Evolutionary conservation across 768 basidiomycete species (phyloP).

Genomic region (Tricholomella constricta): DNA sequence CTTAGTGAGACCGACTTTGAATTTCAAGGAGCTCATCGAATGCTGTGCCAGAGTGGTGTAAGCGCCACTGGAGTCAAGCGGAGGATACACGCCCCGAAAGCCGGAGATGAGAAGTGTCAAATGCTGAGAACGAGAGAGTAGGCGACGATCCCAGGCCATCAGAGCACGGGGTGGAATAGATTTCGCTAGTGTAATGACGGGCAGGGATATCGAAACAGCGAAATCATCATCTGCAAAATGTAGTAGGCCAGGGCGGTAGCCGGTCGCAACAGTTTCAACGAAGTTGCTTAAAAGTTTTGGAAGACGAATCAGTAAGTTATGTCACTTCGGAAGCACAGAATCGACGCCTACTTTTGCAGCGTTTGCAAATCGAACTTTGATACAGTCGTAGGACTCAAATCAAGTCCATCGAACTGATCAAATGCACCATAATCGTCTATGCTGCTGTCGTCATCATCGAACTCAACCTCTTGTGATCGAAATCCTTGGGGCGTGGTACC

Average conservation of each 20-base stretch:
- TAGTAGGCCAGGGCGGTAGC: constrained; percentile 62
- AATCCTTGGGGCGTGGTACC: background rate
- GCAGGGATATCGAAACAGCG: constrained; percentile 57
- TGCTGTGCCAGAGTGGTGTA: constrained; percentile 37
- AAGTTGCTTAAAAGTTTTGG: constrained; percentile 50
- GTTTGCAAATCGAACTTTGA: constrained; percentile 25
- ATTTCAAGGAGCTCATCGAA: constrained; percentile 41
- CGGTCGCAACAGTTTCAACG: constrained; percentile 54
- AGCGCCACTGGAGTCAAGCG: constrained; percentile 44
- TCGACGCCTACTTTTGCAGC: constrained; percentile 32
- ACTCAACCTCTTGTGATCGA: constrained; percentile 24
- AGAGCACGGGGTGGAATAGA: constrained; percentile 64
- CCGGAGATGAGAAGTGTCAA: constrained; percentile 68
- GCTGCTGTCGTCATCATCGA: constrained; percentile 39
- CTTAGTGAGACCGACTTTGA: constrained; percentile 63
- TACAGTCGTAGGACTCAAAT: constrained; percentile 13
- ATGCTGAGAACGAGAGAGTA: constrained; percentile 57
- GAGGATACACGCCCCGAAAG: constrained; percentile 54
- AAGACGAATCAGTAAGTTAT: too few species aligned
- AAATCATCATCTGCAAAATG: constrained; percentile 53
- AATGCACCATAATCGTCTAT: constrained; percentile 42
- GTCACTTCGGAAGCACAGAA: too few species aligned
- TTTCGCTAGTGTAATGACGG: constrained; percentile 50
- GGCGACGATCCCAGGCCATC: constrained; percentile 72
- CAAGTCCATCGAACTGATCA: constrained; percentile 27